Base-by-base conservation (phyloP, 257 asterid genomes). In the Nicotiana sylvestris region DNA sequence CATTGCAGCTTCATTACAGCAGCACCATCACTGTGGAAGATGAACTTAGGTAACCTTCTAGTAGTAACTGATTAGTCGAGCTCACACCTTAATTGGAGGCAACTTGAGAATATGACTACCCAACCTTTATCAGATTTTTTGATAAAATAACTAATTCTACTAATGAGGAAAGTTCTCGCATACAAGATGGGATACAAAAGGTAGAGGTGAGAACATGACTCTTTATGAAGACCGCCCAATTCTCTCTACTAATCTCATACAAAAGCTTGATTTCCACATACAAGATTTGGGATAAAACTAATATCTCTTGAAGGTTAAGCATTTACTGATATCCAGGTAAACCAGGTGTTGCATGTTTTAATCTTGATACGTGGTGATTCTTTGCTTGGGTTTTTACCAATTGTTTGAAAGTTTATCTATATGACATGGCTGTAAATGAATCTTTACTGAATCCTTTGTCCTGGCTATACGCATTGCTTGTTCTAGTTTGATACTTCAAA, bases 371-470 rank as follows among this genome's bases (percentile, higher is more conserved):
- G 6, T 70, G 33, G 78, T 70, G 78, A 70, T 69, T 43, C 10
- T 39, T n/a, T 70, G 58, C 78, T 70, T 70, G 78, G 58, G 57
- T n/a, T 70, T 69, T 11, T 21, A 43, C 78, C 78, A 70, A n/a
- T 70, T 39, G n/a, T 43, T 70, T 70, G 58, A 43, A 69, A 16
- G 58, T 39, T 70, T 70, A 70, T 43, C 78, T 70, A 21, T 39
- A 70, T 70, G 58, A 49, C 57, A 21, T 43, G 33, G 33, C 78
- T 39, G 77, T 21, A 70, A 18, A 39, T 43, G 21, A 39, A 39
- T 43, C 35, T 70, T 51, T 70, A 70, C 60, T 21, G 78, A 43
- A 43, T 43, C 35, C 18, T 62, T 55, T 70, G 35, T 70, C 78
- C 46, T 70, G 78, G 78, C 58, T 43, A 21, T 51, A 43, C 29